A percentile compares a stretch with the other conserved stretches of the same genome.
Conservation (phyloP, 331 rosid species). For the Cydonia oblonga region DNA sequence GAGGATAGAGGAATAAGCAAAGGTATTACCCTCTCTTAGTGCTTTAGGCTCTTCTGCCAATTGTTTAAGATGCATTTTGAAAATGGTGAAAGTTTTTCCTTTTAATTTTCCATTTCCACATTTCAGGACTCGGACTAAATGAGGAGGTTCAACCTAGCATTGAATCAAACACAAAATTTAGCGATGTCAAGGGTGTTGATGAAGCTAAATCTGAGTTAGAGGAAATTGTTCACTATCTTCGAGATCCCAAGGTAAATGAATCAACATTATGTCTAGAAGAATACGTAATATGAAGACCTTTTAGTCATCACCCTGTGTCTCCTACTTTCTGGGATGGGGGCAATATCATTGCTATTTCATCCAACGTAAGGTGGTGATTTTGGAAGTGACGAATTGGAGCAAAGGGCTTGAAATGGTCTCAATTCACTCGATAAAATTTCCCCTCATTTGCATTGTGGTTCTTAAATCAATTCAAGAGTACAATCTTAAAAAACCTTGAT, state of each 20-base stretch:
- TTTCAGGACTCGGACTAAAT: conserved; percentile 49
- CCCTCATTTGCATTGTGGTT: background rate
- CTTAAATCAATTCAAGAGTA: background rate
- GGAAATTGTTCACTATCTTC: conserved; percentile 85
- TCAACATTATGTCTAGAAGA: background rate
- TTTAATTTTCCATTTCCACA: conserved; percentile 6
- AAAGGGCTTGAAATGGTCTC: background rate
- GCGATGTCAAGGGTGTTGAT: conserved; percentile 79
- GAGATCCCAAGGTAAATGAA: conserved; percentile 76
- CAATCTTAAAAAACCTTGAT: background rate
- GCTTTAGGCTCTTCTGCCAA: background rate
- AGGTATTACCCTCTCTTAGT: conserved; percentile 37
- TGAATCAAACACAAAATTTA: conserved; percentile 64
- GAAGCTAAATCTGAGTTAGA: conserved; percentile 92
- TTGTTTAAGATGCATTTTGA: conserved; percentile 13
- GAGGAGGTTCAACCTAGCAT: conserved; percentile 71
- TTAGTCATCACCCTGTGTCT: background rate
- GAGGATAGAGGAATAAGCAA: conserved; percentile 68
- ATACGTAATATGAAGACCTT: background rate
- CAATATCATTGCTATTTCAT: background rate
- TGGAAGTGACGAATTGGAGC: background rate
- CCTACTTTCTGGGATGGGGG: background rate
- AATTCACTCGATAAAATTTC: background rate
- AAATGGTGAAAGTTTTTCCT: conserved; percentile 16
- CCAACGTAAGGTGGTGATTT: background rate